A percentile compares a stretch with the other conserved stretches of the same genome.
Conservation (phyloP, 1,284 basidiomycete species). For the Cutaneotrichosporon cutaneum region DNA sequence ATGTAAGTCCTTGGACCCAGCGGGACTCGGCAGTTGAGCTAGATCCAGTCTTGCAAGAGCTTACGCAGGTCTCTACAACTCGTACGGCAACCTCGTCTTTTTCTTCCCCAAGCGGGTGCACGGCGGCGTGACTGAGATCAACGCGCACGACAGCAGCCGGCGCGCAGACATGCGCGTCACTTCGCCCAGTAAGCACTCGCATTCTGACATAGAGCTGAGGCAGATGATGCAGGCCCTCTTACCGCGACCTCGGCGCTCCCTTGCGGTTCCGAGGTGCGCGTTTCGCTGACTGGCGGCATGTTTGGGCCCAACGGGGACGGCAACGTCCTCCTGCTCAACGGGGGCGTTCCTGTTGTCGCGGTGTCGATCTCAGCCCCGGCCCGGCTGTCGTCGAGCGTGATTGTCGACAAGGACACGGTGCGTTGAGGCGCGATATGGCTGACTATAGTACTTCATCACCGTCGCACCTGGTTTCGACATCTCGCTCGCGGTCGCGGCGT, state of each 20-base stretch:
- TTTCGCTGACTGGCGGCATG: neutral
- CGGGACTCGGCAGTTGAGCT: neutral
- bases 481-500: neutral
- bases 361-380: neutral
- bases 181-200: neutral
- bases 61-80: slow-evolving; percentile 1
- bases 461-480: slow-evolving; percentile 1
- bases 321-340: neutral
- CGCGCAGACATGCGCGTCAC: neutral
- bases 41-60: neutral
- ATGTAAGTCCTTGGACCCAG: neutral
- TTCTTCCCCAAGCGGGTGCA: slow-evolving; percentile 4
- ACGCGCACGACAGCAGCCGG: neutral
- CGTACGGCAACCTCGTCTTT: neutral
- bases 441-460: slow-evolving; percentile 3
- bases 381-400: neutral
- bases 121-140: neutral
- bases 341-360: neutral
- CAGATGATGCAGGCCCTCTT: neutral
- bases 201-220: neutral
- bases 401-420: neutral
- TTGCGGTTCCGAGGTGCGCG: neutral
- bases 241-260: neutral
- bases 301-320: neutral
- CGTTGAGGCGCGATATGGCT: neutral